A percentile compares a stretch with the other conserved stretches of the same genome.
phyloP scores from a whole-genome alignment of 441 rosid genomes.

The Populus hybrid region DNA sequence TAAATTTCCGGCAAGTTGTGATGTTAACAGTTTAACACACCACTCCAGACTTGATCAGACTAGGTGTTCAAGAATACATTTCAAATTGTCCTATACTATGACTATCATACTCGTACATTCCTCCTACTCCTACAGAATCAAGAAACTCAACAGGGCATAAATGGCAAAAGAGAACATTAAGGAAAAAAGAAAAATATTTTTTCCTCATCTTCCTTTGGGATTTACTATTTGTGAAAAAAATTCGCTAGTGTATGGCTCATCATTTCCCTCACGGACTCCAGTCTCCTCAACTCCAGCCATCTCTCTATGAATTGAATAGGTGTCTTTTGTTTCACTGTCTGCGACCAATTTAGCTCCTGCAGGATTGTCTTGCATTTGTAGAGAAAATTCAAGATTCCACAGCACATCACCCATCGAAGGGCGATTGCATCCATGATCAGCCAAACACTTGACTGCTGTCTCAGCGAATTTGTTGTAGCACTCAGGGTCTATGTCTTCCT shows the following conservation, averaged over 20 bases:
- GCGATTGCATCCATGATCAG: conserved; percentile 76
- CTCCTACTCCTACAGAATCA: no score
- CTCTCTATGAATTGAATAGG: conserved; percentile 55
- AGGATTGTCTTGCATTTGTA: conserved; percentile 86
- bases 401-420: conserved; percentile 96
- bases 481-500: conserved; percentile 49
- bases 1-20: no score
- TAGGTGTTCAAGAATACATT: no score
- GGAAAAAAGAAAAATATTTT: no score
- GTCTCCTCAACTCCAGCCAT: conserved; percentile 74
- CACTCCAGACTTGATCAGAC: no score
- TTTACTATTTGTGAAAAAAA: conserved; percentile 91
- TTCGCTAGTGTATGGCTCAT: conserved; percentile 66
- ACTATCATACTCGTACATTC: no score
- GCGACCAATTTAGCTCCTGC: conserved; percentile 55
- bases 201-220: conserved; percentile 78
- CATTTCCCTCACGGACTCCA: conserved; percentile 72
- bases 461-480: conserved; percentile 66
- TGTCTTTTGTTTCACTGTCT: conserved; percentile 25
- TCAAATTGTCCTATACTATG: no score
- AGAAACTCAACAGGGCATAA: no score
- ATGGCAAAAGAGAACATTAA: no score
- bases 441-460: conserved; percentile 65
- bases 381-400: conserved; percentile 88
- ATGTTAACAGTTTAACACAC: no score